Percentiles rank a stretch among this genome's conserved stretches.
These are phyloP conservation scores for Parietaria judaica DNA, from an alignment of 306 rosid species.

Conservation along the genomic window DNA sequence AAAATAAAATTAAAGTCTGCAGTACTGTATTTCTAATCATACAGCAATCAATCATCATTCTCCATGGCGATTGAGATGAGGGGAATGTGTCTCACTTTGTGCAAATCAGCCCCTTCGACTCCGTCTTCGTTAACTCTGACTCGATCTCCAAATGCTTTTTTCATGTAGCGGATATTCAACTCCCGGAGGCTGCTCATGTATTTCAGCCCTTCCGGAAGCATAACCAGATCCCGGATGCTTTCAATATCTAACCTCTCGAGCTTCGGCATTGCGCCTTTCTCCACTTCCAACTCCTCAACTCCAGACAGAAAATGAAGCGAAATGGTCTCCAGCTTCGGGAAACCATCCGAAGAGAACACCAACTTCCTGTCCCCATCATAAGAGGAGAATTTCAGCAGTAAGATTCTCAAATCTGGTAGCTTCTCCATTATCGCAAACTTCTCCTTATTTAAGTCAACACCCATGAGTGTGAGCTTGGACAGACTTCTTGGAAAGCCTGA, in stretches of 20 bases:
- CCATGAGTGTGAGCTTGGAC: no score
- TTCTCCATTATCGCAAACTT: constrained; percentile 17
- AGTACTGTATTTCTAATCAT: no score
- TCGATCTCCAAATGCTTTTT: constrained; percentile 22
- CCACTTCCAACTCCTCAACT: constrained; percentile 39
- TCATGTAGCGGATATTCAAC: constrained; percentile 33
- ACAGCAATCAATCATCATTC: no score
- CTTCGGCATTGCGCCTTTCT: constrained; percentile 28
- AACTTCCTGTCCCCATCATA: background rate
- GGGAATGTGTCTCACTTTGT: constrained; percentile 42
- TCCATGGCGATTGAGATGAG: constrained; percentile 7
- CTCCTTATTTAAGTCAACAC: no score
- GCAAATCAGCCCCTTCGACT: constrained; percentile 33
- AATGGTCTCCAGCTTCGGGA: constrained; percentile 36
- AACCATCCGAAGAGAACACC: constrained; percentile 33
- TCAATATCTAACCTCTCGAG: constrained; percentile 24
- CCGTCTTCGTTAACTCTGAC: constrained; percentile 24
- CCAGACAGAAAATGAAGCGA: constrained; percentile 15
- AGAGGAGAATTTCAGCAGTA: background rate
- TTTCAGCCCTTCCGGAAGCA: constrained; percentile 37
- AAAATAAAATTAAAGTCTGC: no score
- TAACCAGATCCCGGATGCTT: constrained; percentile 20
- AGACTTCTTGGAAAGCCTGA: no score
- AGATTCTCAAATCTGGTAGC: constrained; percentile 34
- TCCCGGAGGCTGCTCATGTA: constrained; percentile 25